These are phyloP conservation scores for Solanum chiquidenum DNA, from an alignment of 257 asterid genomes.

Conservation along the genomic window DNA sequence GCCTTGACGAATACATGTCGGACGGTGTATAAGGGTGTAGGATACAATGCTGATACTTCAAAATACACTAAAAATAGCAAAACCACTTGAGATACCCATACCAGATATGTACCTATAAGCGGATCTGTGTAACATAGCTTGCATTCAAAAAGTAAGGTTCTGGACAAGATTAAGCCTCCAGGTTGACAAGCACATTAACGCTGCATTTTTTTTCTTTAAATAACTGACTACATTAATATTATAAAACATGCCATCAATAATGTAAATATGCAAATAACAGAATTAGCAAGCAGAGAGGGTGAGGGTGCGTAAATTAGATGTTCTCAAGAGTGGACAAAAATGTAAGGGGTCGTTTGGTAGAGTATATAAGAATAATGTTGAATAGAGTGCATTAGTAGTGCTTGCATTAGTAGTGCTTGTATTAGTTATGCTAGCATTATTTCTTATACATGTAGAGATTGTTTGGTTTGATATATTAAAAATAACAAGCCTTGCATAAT, in stretches of 20 bases:
- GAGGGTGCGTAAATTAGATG: background rate
- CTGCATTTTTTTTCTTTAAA: background rate
- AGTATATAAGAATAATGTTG: too few relatives aligned
- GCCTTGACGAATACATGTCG: background rate
- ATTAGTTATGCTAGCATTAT: too few relatives aligned
- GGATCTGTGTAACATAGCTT: background rate
- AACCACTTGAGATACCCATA: background rate
- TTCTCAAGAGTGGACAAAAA: background rate
- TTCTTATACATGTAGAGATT: too few relatives aligned
- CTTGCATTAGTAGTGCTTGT: too few relatives aligned
- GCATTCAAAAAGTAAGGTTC: background rate
- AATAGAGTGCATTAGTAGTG: too few relatives aligned
- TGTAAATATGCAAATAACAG: background rate
- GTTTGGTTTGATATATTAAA: too few relatives aligned
- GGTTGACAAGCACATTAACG: background rate
- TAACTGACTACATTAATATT: background rate
- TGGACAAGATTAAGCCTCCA: background rate
- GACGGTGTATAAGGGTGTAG: background rate
- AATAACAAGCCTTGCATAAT: too few relatives aligned
- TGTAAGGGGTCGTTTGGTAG: background rate
- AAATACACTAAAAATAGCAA: background rate
- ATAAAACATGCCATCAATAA: background rate
- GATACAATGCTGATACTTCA: background rate
- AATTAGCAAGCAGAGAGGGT: background rate
- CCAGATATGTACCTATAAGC: background rate